Evolutionary conservation across 2,329 filamentous ascomycete genomes (phyloP), one percentile per base, ranked within the genome.

Genomic region (Aspergillus versicolor): DNA sequence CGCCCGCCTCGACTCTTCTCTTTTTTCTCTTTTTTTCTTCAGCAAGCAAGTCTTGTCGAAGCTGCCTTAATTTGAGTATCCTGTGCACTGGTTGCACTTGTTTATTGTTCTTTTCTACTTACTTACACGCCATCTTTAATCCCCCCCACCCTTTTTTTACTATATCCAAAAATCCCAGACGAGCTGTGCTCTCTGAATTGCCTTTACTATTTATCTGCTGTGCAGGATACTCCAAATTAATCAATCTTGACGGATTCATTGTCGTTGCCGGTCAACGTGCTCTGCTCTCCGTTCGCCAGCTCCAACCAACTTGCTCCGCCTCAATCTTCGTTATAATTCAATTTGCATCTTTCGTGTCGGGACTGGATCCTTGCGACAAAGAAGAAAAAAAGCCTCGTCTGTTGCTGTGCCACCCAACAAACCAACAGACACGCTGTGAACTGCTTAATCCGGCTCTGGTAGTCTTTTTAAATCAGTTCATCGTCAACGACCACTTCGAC

Each of bases 1-100:
- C 62, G 59, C 63, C 60, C 43, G 51, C 34, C n/a, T 40, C 44
- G 46, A 51, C 66, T 57, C 50, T 47, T 54, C 54, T 63, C 30
- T 60, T 53, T 61, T 68, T 66, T 70, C 67, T 65, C 68, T 72
- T 73, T 70, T 71, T 78, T 78, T 84, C 85, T 81, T 81, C 81
- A 88, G 86, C 87, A 89, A 89, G 86, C 63, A 67, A 67, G 68
- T 70, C 69, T 67, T 67, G 62, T 72, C 66, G 61, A 71, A 74
- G 71, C 71, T 76, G 74, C 70, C 70, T 70, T 81, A 79, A 79
- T 80, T 76, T 64, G 65, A 61, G 62, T 68, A 71, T 67, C 67
- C 70, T 67, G 66, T 70, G 72, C 71, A 75, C 72, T 75, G 72
- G 73, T 66, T 75, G 73, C 68, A 69, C 66, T 63, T 64, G 63